These are phyloP conservation scores for Paramyrothecium roridum DNA, from an alignment of 2,329 filamentous ascomycete genomes.

Conservation along the genomic window DNA sequence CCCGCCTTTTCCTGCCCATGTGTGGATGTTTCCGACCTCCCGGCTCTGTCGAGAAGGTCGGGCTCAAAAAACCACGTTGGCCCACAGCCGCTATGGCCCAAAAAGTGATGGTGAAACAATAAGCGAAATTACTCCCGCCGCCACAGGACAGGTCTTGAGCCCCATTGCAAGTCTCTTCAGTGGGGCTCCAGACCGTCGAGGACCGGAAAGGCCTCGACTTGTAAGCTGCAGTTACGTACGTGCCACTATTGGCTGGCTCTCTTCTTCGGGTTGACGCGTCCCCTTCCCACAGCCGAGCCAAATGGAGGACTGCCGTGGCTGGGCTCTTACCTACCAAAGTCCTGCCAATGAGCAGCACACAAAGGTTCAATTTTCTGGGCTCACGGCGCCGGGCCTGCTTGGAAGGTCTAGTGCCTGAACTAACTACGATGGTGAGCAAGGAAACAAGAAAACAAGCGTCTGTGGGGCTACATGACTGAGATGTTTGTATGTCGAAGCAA, in stretches of 20 bases:
- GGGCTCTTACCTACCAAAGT: background rate
- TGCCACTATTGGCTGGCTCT: background rate
- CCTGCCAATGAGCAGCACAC: background rate
- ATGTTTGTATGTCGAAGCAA: no score
- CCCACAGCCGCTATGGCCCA: conserved; percentile 16
- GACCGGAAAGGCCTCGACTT: background rate
- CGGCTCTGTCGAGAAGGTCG: background rate
- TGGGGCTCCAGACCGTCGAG: background rate
- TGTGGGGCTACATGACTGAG: no score
- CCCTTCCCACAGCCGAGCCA: background rate
- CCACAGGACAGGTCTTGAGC: conserved; percentile 12
- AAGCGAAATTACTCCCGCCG: conserved; percentile 33
- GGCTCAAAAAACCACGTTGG: conserved; percentile 17
- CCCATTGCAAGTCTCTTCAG: background rate
- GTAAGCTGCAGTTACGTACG: no score
- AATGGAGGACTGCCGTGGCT: background rate
- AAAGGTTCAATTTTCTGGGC: background rate
- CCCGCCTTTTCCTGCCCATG: background rate
- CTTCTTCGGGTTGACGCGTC: background rate
- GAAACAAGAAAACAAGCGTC: no score
- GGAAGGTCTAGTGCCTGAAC: background rate
- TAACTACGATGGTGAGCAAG: no score
- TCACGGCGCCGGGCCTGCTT: background rate
- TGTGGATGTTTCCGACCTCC: background rate
- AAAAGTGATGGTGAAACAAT: conserved; percentile 19